A percentile compares a stretch with the other conserved stretches of the same genome.
These are phyloP conservation scores for Aspergillus cavernicola DNA, from an alignment of 495 filamentous ascomycete species.

Conservation along the genomic window DNA sequence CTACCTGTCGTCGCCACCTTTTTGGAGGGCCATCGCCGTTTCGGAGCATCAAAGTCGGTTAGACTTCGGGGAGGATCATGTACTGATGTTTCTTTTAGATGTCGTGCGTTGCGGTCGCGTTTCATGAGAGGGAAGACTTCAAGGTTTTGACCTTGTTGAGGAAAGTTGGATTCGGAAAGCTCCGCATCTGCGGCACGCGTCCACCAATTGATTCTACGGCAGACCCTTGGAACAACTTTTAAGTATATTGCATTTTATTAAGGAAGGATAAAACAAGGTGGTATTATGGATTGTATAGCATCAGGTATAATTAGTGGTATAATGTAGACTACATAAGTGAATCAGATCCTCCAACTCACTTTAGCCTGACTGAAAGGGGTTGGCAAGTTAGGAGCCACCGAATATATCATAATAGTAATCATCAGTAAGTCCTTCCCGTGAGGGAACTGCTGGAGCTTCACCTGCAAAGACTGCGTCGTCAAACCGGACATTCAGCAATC, in stretches of 20 bases:
- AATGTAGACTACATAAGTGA: too few relatives aligned
- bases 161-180: not conserved
- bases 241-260: too few relatives aligned
- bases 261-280: too few relatives aligned
- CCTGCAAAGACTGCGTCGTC: conserved; percentile 58
- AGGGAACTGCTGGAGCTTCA: conserved; percentile 43
- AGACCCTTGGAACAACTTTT: too few relatives aligned
- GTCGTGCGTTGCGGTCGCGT: not conserved
- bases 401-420: conserved; percentile 54
- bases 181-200: too few relatives aligned
- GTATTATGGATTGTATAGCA: too few relatives aligned
- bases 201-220: too few relatives aligned
- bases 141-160: not conserved
- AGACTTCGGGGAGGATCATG: conserved; percentile 24
- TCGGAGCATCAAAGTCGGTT: conserved; percentile 23
- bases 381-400: conserved; percentile 34
- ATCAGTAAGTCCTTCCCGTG: conserved; percentile 49
- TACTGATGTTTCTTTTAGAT: conserved; percentile 2
- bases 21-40: conserved; percentile 33
- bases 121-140: not conserved
- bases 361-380: too few relatives aligned
- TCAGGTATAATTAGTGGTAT: too few relatives aligned
- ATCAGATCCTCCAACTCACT: too few relatives aligned
- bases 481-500: conserved; percentile 86
- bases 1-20: conserved; percentile 22